A percentile compares a stretch with the other conserved stretches of the same genome.
These are phyloP conservation scores for Ophiobolus disseminans DNA, from an alignment of 2,329 filamentous ascomycete species.

Conservation along the genomic window DNA sequence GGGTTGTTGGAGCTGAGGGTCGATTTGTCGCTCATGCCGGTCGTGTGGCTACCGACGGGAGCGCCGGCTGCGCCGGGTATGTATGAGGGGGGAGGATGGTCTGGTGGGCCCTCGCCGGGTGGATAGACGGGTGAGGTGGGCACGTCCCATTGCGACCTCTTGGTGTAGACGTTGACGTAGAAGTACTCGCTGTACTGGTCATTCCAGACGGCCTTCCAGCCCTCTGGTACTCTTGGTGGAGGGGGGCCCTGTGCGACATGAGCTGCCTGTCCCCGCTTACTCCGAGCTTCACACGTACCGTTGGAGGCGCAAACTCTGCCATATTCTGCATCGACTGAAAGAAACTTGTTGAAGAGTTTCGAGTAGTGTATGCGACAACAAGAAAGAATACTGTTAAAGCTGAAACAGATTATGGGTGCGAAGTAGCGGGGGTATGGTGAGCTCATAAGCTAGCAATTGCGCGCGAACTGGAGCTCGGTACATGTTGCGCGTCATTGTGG, in stretches of 20 bases:
- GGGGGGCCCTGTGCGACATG: constrained; percentile 55
- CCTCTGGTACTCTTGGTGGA: constrained; percentile 71
- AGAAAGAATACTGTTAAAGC: background rate
- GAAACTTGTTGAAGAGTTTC: background rate
- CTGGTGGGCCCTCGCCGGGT: constrained; percentile 54
- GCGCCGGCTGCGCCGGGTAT: constrained; percentile 51
- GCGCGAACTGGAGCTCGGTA: constrained; percentile 12
- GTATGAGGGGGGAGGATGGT: constrained; percentile 74
- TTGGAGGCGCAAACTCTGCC: constrained; percentile 47
- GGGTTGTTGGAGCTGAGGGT: constrained; percentile 70
- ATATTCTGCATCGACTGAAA: constrained; percentile 17
- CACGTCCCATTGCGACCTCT: constrained; percentile 88
- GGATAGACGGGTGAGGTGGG: constrained; percentile 73
- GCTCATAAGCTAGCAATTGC: constrained; percentile 17
- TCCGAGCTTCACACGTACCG: constrained; percentile 30
- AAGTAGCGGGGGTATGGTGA: constrained; percentile 15
- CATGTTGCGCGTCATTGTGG: constrained; percentile 32
- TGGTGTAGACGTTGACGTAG: constrained; percentile 88
- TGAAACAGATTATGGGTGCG: background rate
- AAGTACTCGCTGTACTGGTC: constrained; percentile 90
- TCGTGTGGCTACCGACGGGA: constrained; percentile 41
- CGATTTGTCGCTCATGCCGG: constrained; percentile 55
- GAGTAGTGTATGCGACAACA: background rate
- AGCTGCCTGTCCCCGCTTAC: constrained; percentile 9
- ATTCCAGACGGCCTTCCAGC: constrained; percentile 87